Evolutionary conservation across 805 yeast genomes (phyloP).

Genomic region (Starmerella gropengiesseri): DNA sequence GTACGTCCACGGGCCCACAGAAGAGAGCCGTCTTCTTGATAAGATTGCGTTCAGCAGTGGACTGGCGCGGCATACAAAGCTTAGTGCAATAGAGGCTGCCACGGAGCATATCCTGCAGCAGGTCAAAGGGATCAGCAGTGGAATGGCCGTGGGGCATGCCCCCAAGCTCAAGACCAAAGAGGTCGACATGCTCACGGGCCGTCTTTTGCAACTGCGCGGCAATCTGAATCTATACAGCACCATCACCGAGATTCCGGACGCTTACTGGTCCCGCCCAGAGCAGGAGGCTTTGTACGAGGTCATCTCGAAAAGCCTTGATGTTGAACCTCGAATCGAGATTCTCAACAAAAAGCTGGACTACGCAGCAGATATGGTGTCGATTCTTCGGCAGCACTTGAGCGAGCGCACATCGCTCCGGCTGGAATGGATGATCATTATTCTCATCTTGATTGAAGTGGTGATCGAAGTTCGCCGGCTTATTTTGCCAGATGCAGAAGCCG

Average conservation of each 20-base stretch:
- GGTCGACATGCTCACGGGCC: constrained; percentile 59
- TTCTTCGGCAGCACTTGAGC: constrained; percentile 58
- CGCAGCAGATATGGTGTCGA: constrained; percentile 78
- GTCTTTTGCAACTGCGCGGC: constrained; percentile 65
- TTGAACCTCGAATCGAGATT: constrained; percentile 64
- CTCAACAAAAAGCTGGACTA: constrained; percentile 80
- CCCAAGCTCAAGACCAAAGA: constrained; percentile 41
- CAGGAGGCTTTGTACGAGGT: constrained; percentile 64
- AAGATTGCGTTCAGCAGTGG: constrained; percentile 87
- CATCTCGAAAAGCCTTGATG: constrained; percentile 62
- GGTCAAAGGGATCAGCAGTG: constrained; percentile 55
- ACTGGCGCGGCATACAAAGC: constrained; percentile 70
- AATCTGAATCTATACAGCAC: constrained; percentile 77
- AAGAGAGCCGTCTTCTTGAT: constrained; percentile 47
- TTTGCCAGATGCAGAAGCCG: background rate
- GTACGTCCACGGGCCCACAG: constrained; percentile 43
- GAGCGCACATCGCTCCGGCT: constrained; percentile 66
- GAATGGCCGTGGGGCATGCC: constrained; percentile 48
- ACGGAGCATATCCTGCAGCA: constrained; percentile 56
- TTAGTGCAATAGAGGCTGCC: constrained; percentile 65
- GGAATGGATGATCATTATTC: constrained; percentile 78
- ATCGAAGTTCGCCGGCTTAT: constrained; percentile 45
- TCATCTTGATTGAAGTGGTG: constrained; percentile 75
- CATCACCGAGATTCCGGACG: constrained; percentile 81
- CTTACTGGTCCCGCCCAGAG: constrained; percentile 86